Base-by-base conservation (phyloP, 176 grass and related monocot genomes). In the Chrysopogon serrulatus region DNA sequence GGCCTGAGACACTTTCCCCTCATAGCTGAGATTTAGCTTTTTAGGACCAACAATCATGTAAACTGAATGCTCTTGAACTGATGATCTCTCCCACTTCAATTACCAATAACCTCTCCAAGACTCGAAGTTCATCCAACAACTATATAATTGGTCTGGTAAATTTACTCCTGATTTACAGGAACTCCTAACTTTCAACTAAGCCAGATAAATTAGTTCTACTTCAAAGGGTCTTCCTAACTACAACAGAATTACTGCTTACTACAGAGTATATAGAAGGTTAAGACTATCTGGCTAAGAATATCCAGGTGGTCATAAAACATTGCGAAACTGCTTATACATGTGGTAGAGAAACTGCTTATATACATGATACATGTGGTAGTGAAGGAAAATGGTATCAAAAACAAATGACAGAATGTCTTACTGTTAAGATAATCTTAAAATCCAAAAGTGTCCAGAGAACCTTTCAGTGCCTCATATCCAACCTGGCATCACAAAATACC, bases 371-470 rank as follows among this genome's bases (percentile, higher is more conserved):
- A 36, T 60, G 16, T 35, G 17, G 76, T 47, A 75, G 5, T 48
- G 23, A 65, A 78, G 26, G 34, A 85, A 59, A 17, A 37, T 9
- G 44, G 59, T 34, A 33, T 37, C 10, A 27, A 79, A 17, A 73
- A 39, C 2, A 42, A 85, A 68, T 65, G 19, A 74, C 5, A 64
- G 5, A 47, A 35, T 41, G 28, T 30, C 78, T 74, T 98, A 98
- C 92, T 48, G 65, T 98, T 95, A 63, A 98, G 83, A 81, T 98
- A 98, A 90, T 98, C 92, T 83, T 97, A 92, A 82, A 94, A 92
- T 18, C 86, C 95, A 82, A 97, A 97, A 83, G 91, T 88, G 78
- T 97, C 95, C 86, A 97, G 85, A 76, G 84, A 79, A 89, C 92
- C 88, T 17, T 90, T 97, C 47, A 94, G 72, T 62, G 88, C 92